A percentile compares a stretch with the other conserved stretches of the same genome.
phyloP scores from a whole-genome alignment of 345 rosid genomes.

The Rhodomyrtus tomentosa region DNA sequence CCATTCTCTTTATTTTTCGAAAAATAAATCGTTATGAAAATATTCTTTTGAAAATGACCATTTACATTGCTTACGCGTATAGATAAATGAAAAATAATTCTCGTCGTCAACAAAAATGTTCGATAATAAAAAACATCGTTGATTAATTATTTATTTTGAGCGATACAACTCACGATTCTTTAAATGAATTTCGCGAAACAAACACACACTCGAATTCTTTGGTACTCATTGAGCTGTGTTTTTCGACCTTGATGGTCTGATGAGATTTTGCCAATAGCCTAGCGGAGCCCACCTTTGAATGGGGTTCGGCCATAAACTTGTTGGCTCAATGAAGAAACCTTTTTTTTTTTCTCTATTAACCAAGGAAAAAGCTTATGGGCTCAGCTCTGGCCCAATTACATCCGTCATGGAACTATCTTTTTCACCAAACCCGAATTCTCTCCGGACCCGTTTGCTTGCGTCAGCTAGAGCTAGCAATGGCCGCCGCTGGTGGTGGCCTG shows the following conservation, averaged over 20 bases:
- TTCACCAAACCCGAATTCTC: neutral
- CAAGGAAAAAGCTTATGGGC: neutral
- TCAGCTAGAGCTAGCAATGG: neutral
- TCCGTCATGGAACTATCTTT: neutral
- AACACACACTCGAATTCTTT: no score
- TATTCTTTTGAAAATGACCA: no score
- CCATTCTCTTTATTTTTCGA: no score
- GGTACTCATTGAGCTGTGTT: neutral
- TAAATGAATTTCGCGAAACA: fast-evolving
- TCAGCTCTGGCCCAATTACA: neutral
- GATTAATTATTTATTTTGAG: fast-evolving
- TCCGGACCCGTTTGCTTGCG: neutral
- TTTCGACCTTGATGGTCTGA: neutral
- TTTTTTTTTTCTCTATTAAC: neutral
- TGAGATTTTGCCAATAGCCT: neutral
- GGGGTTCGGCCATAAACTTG: neutral
- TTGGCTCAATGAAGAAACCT: neutral
- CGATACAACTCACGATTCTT: fast-evolving
- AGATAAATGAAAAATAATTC: fast-evolving
- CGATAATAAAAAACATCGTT: neutral
- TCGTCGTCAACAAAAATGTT: neutral
- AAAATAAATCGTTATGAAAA: no score
- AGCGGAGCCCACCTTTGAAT: neutral
- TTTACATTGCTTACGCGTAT: neutral
- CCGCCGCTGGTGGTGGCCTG: neutral